phyloP scores from a whole-genome alignment of 1,139 yeast genomes.

The Fermentozyma sake region DNA sequence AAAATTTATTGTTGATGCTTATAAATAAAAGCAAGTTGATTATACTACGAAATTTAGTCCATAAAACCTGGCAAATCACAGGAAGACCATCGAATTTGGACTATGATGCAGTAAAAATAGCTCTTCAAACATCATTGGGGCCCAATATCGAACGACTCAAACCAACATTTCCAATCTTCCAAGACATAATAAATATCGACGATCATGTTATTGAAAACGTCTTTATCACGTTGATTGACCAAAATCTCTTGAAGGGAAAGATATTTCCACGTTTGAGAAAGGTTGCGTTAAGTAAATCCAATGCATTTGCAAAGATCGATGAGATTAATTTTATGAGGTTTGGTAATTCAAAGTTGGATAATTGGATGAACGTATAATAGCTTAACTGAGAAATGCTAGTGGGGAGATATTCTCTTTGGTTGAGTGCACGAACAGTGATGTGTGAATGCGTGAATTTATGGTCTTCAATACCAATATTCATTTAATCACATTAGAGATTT shows the following conservation, averaged over 20 bases:
- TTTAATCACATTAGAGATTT: too few species aligned
- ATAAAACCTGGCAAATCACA: slow-evolving; percentile 28
- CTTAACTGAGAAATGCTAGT: too few species aligned
- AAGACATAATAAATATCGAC: slow-evolving; percentile 15
- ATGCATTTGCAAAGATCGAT: slow-evolving; percentile 46
- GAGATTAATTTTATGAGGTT: slow-evolving; percentile 27
- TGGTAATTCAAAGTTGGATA: slow-evolving; percentile 8
- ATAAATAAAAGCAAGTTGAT: slow-evolving; percentile 39
- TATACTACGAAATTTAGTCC: slow-evolving; percentile 43
- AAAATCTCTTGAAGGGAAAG: slow-evolving; percentile 51
- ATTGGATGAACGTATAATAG: slow-evolving; percentile 13
- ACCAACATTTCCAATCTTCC: slow-evolving; percentile 6
- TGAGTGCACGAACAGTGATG: too few species aligned
- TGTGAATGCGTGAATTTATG: too few species aligned
- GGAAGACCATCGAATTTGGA: slow-evolving; percentile 25
- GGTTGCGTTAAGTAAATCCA: slow-evolving; percentile 46
- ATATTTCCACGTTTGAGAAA: slow-evolving; percentile 40
- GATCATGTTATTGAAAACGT: slow-evolving; percentile 43
- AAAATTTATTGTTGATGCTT: slow-evolving; percentile 33
- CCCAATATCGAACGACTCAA: slow-evolving; percentile 3
- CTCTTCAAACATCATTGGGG: slow-evolving; percentile 14
- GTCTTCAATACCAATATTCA: too few species aligned
- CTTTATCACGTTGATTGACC: slow-evolving; percentile 47
- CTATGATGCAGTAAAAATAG: slow-evolving; percentile 24
- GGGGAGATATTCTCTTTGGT: too few species aligned